Base-by-base conservation (phyloP, 371 early-diverging fungal genomes). In the Rhizopus arrhizus region DNA sequence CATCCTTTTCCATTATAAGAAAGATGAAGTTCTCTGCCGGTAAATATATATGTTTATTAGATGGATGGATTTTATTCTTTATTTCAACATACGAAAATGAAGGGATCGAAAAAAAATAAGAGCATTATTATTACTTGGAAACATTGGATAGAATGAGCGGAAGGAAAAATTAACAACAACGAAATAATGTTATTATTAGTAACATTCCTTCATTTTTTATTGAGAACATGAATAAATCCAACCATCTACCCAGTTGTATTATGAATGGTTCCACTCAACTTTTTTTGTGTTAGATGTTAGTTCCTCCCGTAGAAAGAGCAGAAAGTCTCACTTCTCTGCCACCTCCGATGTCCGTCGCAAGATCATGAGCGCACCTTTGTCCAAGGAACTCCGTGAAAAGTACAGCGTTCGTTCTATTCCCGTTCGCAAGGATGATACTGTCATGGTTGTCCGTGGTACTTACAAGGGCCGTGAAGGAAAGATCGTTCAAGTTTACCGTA, bases 281-380 rank as follows among this genome's bases (percentile, higher is more conserved):
- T 35, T 34, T 13, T 46, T 36, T 49, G 43, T 35, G 61, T 29
- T 70, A 83, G 93, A 90, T 83, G 96, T 95, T 73, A 90, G 93
- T 75, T 95, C 95, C 74, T 93, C 94, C 72, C 84, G 92, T 81
- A 87, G 97, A 82, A 96, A 95, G 91, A 85, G 87, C 83, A 90
- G 97, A 82, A 94, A 93, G 90, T 97, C 98, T 72, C 98, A 98
- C 91, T 97, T 98, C 88, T 73, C 92, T 65, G 98, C 98, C 68
- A 92, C 98, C 62, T 96, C 96, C 63, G 80, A 83, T 83, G 79
- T 89, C 72, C 92, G 98, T 71, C 89, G 95, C 78, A 89, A 88
- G 86, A 92, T 97, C 83, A 95, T 98, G 97, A 89, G 91, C 77
- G 88, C 97, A 66, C 72, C 89, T 73, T 88, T 98, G 74, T 90